Evolutionary conservation across 208 protist species (phyloP).

Genomic region (Crithidia mellificae): DNA sequence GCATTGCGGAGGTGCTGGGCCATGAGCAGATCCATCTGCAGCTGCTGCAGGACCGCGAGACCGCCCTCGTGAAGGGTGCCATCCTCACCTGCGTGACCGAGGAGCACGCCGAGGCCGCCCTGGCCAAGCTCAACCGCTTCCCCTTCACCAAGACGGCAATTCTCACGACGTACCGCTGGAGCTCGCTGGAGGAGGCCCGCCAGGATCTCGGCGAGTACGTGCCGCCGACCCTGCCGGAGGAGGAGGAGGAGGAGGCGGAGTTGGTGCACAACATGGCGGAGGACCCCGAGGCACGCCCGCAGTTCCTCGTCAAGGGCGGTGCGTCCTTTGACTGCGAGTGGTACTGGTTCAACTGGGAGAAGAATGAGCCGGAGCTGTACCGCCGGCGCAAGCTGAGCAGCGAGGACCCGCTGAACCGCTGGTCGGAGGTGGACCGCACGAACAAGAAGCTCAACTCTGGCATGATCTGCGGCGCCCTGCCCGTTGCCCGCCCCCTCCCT

Average conservation of each 20-base stretch:
- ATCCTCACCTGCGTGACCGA: constrained; percentile 79
- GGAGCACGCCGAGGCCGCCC: constrained; percentile 69
- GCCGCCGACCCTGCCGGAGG: constrained; percentile 50
- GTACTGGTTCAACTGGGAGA: constrained; percentile 89
- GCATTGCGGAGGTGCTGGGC: constrained; percentile 68
- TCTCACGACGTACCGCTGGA: constrained; percentile 84
- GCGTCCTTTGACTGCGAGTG: constrained; percentile 71
- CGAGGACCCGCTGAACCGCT: constrained; percentile 67
- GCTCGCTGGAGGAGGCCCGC: constrained; percentile 55
- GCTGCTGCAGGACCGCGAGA: constrained; percentile 63
- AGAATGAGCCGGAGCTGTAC: constrained; percentile 72
- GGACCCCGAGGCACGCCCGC: constrained; percentile 75
- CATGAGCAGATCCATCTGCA: constrained; percentile 74
- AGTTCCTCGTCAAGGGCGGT: constrained; percentile 86
- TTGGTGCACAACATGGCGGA: constrained; percentile 85
- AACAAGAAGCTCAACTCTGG: constrained; percentile 61
- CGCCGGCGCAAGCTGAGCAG: constrained; percentile 67
- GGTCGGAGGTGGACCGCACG: constrained; percentile 82
- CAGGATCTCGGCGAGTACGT: constrained; percentile 68
- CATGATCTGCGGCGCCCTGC: constrained; percentile 67
- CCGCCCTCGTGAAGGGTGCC: constrained; percentile 69
- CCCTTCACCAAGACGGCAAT: constrained; percentile 74
- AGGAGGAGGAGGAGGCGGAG: constrained; percentile 64
- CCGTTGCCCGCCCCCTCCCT: constrained; percentile 70
- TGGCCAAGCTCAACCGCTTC: constrained; percentile 85